Conservation (phyloP, 805 yeast species). For the Cephaloascus albidus region DNA sequence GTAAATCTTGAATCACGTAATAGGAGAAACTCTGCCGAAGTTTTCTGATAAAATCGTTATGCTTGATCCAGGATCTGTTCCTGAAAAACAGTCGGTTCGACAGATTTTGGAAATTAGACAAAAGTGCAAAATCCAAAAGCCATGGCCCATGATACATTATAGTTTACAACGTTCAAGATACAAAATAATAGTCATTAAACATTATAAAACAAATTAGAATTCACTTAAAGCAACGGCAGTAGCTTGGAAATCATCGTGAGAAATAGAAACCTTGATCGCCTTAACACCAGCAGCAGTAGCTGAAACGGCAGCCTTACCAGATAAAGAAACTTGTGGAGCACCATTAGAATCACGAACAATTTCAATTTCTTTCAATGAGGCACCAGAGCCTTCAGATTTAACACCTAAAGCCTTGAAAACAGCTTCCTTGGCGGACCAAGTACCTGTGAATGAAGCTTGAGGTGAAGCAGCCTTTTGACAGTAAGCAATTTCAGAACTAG, state of each 20-base stretch:
- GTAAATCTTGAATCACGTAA: too few species aligned
- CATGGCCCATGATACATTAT: too few species aligned
- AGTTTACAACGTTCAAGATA: too few species aligned
- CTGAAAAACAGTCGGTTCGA: too few species aligned
- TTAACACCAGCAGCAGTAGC: slow-evolving; percentile 65
- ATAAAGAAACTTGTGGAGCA: slow-evolving; percentile 72
- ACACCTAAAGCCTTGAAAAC: slow-evolving; percentile 94
- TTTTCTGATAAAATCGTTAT: too few species aligned
- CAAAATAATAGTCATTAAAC: too few species aligned
- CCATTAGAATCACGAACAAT: slow-evolving; percentile 63
- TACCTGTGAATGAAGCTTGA: slow-evolving; percentile 89
- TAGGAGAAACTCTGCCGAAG: too few species aligned
- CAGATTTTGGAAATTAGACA: too few species aligned
- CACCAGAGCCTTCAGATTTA: slow-evolving; percentile 89
- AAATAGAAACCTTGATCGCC: slow-evolving; percentile 76
- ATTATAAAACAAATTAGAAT: slow-evolving; percentile 25
- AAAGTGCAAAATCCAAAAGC: too few species aligned
- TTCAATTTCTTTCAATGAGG: slow-evolving; percentile 86
- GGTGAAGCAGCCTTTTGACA: slow-evolving; percentile 68
- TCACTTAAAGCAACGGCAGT: slow-evolving; percentile 90
- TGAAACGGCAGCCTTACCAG: slow-evolving; percentile 68
- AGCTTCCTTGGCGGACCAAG: slow-evolving; percentile 99
- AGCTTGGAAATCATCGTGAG: slow-evolving; percentile 95
- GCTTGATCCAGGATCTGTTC: too few species aligned
- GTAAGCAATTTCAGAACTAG: slow-evolving; percentile 69